These are phyloP conservation scores for Colletotrichum theobromicola DNA, from an alignment of 2,329 filamentous ascomycete genomes.

Conservation along the genomic window DNA sequence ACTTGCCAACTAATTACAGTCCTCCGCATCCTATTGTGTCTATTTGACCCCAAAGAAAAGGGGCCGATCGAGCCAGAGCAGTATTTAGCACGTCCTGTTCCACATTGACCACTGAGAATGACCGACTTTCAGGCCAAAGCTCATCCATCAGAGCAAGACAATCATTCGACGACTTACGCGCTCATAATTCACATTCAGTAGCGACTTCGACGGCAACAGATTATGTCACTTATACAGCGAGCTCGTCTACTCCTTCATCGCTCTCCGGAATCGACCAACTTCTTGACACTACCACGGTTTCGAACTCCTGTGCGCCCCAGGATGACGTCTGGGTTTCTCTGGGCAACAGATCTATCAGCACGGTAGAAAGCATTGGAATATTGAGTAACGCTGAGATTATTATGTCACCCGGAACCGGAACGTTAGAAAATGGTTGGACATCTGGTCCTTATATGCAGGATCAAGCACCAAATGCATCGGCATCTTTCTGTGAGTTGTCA, in stretches of 20 bases:
- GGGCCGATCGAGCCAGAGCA: neutral
- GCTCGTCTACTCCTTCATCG: neutral
- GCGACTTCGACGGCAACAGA: neutral
- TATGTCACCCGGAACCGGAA: neutral
- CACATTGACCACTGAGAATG: neutral
- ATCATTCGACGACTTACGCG: neutral
- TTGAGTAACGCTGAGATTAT: neutral
- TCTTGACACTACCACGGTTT: neutral
- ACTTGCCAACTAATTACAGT: neutral
- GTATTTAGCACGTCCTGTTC: neutral
- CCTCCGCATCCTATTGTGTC: neutral
- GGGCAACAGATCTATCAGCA: neutral
- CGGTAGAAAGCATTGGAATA: neutral
- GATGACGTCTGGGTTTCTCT: neutral
- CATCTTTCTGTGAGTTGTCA: neutral
- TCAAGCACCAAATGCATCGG: neutral
- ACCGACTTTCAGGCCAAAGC: neutral
- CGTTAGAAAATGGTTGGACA: neutral
- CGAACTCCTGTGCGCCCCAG: neutral
- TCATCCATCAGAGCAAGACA: neutral
- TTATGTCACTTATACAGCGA: neutral
- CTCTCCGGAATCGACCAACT: neutral
- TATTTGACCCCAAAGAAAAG: slow-evolving; percentile 1
- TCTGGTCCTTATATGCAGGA: neutral
- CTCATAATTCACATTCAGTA: neutral